A percentile compares a stretch with the other conserved stretches of the same genome.
Conservation (phyloP, 176 grass and related monocot genomes). For the Guadua angustifolia region DNA sequence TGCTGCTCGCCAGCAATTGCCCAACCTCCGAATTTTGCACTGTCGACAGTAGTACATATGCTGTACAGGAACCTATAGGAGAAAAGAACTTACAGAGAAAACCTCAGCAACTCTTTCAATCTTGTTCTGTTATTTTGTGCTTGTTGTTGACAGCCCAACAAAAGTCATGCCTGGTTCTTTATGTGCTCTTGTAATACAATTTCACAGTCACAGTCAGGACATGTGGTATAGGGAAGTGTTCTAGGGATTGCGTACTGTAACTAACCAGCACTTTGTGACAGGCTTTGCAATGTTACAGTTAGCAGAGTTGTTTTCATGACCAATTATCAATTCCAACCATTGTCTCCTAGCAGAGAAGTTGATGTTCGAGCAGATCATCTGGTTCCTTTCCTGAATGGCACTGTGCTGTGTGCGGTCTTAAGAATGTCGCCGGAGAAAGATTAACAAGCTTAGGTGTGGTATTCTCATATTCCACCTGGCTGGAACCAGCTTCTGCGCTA, state of each 20-base stretch:
- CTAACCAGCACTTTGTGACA: background rate
- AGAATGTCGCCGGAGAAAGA: slow-evolving; percentile 8
- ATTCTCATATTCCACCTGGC: background rate
- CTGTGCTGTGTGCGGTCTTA: background rate
- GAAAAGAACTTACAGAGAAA: slow-evolving; percentile 18
- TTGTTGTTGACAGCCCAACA: background rate
- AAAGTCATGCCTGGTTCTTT: background rate
- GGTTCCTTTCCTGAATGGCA: background rate
- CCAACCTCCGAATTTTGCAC: slow-evolving; percentile 27
- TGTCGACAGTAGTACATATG: slow-evolving; percentile 14
- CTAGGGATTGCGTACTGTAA: background rate
- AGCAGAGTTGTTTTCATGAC: background rate
- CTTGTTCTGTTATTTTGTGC: slow-evolving; percentile 19
- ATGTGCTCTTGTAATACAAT: background rate
- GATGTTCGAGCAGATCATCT: background rate
- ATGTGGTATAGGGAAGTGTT: background rate
- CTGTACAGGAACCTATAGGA: slow-evolving; percentile 33
- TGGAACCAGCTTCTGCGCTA: slow-evolving; percentile 1
- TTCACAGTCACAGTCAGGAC: background rate
- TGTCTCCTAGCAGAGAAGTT: slow-evolving; percentile 18
- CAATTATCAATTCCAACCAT: background rate
- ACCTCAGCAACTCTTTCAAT: slow-evolving; percentile 10
- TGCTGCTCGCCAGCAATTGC: slow-evolving; percentile 26
- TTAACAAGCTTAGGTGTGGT: background rate
- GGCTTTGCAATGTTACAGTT: background rate